phyloP scores from a whole-genome alignment of 176 grass and related monocot species.

The Phoenix dactylifera region DNA sequence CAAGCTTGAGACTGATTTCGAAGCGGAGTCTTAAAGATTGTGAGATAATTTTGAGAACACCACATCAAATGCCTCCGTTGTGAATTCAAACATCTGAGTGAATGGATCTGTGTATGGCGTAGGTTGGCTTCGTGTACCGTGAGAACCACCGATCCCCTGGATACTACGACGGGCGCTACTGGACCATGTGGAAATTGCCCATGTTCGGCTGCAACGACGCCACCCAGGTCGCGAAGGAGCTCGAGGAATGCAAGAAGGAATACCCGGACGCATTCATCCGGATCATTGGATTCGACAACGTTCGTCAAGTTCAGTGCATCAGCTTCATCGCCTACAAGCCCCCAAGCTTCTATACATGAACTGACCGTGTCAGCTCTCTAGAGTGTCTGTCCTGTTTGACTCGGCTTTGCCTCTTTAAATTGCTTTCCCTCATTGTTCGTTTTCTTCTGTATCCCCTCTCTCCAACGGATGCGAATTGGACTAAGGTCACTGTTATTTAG shows the following conservation, averaged over 20 bases:
- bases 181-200: conserved; percentile 47
- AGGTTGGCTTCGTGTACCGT: conserved; percentile 26
- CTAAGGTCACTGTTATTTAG: conserved; percentile 6
- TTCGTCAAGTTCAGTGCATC: conserved; percentile 43
- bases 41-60: not conserved
- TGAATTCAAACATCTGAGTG: not conserved
- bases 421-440: conserved; percentile 8
- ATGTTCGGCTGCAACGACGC: conserved; percentile 38
- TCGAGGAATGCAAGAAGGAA: conserved; percentile 28
- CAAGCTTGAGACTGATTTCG: no score
- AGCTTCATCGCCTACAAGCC: conserved; percentile 60
- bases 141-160: conserved; percentile 22
- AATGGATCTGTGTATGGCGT: no score
- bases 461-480: conserved; percentile 26
- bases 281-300: conserved; percentile 50
- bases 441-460: conserved; percentile 18
- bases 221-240: conserved; percentile 20
- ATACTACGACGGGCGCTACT: conserved; percentile 35
- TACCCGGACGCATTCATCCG: conserved; percentile 36
- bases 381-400: not conserved
- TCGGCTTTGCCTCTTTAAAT: conserved; percentile 17
- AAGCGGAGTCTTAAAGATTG: no score
- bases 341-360: not conserved
- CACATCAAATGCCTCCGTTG: no score
- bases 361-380: no score